A percentile compares a stretch with the other conserved stretches of the same genome.
Evolutionary conservation across 2,329 filamentous ascomycete genomes (phyloP).

Genomic region (Coccinonectria pachysandricola): DNA sequence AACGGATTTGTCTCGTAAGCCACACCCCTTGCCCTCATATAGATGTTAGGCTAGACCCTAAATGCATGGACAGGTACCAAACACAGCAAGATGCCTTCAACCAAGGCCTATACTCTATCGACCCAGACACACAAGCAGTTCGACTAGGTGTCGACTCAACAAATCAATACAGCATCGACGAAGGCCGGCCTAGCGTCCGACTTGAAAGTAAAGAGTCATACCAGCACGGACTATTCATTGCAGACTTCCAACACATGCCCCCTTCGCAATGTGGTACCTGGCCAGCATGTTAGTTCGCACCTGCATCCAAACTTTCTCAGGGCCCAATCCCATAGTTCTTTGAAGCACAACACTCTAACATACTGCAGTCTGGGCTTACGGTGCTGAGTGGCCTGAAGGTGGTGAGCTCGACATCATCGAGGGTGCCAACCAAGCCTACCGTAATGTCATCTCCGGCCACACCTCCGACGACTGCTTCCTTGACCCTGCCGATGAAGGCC

Average conservation of each 20-base stretch:
- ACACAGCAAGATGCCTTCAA: slow-evolving; percentile 28
- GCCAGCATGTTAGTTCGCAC: slow-evolving; percentile 50
- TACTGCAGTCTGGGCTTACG: slow-evolving; percentile 40
- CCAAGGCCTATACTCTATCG: slow-evolving; percentile 31
- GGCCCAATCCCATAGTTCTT: too few species aligned
- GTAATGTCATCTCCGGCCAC: slow-evolving; percentile 53
- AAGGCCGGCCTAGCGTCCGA: slow-evolving; percentile 51
- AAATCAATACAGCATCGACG: slow-evolving; percentile 25
- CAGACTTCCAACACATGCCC: slow-evolving; percentile 67
- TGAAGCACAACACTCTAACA: too few species aligned
- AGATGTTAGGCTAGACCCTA: slow-evolving; percentile 3
- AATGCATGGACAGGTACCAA: slow-evolving; percentile 29
- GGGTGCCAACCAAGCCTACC: slow-evolving; percentile 51
- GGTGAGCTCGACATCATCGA: slow-evolving; percentile 65
- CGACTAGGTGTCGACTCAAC: slow-evolving; percentile 34
- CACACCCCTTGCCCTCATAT: slow-evolving; percentile 9
- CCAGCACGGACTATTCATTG: slow-evolving; percentile 57
- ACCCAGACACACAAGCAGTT: slow-evolving; percentile 31
- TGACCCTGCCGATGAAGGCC: slow-evolving; percentile 8
- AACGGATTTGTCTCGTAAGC: slow-evolving; percentile 58
- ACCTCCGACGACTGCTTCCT: slow-evolving; percentile 32
- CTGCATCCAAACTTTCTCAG: background rate
- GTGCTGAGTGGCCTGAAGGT: slow-evolving; percentile 46
- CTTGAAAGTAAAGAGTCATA: slow-evolving; percentile 55
- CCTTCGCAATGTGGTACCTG: slow-evolving; percentile 59